Conservation (phyloP, 2,329 filamentous ascomycete genomes). For the Claviceps humidiphila region DNA sequence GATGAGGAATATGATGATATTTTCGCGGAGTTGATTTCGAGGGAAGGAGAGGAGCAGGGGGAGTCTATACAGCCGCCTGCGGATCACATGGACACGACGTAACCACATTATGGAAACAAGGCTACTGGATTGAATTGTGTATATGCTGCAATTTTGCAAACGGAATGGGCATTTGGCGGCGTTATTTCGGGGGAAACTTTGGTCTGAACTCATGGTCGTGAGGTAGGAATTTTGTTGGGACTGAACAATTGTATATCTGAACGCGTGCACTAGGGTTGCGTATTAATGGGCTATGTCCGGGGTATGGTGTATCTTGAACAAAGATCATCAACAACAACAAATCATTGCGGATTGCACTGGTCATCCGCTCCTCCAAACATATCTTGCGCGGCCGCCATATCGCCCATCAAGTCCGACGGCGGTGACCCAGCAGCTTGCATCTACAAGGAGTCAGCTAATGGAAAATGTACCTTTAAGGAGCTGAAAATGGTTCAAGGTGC, state of each 20-base stretch:
- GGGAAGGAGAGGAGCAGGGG: constrained; percentile 11
- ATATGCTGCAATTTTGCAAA: not conserved
- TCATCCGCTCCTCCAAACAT: constrained; percentile 48
- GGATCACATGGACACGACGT: constrained; percentile 33
- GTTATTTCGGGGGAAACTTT: constrained; percentile 2
- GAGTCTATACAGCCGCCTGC: constrained; percentile 13
- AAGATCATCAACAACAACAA: constrained; percentile 1
- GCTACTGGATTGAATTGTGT: not conserved
- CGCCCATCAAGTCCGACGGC: constrained; percentile 79
- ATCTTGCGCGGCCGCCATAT: constrained; percentile 74
- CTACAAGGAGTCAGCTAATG: constrained; percentile 31
- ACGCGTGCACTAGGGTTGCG: not conserved
- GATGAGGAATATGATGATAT: constrained; percentile 51
- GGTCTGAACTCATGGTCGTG: not conserved
- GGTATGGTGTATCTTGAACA: constrained; percentile 10
- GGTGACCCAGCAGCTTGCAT: constrained; percentile 95
- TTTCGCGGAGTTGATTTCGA: constrained; percentile 34
- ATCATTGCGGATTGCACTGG: constrained; percentile 48
- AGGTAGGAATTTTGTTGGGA: not conserved
- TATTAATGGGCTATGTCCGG: constrained; percentile 15
- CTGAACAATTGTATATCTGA: not conserved
- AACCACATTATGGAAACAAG: not conserved
- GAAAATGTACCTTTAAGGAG: not conserved
- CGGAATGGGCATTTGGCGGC: constrained; percentile 2
- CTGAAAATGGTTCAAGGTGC: not conserved